phyloP scores from a whole-genome alignment of 1,284 basidiomycete species.

The Fistulina hepatica region DNA sequence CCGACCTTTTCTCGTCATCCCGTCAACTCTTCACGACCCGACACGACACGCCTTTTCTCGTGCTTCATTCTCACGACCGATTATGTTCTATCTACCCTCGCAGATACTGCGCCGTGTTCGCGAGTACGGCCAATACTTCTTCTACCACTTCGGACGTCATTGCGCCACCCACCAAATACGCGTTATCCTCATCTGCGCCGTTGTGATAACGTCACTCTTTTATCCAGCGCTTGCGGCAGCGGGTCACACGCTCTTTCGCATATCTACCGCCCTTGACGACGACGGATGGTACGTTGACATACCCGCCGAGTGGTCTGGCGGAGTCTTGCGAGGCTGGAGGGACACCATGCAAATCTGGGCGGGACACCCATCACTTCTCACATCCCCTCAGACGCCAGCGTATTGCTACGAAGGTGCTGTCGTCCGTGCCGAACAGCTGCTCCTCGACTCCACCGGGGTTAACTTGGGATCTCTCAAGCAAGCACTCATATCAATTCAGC shows the following conservation, averaged over 20 bases:
- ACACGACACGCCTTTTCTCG: too few species aligned
- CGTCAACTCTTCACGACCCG: too few species aligned
- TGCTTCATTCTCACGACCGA: too few species aligned
- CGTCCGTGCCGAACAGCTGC: constrained; percentile 68
- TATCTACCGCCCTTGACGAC: constrained; percentile 39
- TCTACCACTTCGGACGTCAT: constrained; percentile 68
- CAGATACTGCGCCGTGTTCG: constrained; percentile 19
- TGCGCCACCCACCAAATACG: constrained; percentile 88
- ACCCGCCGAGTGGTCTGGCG: too few species aligned
- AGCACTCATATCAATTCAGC: constrained; percentile 50
- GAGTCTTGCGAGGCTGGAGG: too few species aligned
- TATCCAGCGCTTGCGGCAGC: constrained; percentile 87
- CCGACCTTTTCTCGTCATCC: too few species aligned
- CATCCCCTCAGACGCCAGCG: constrained; percentile 56
- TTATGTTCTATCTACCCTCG: constrained; percentile 37
- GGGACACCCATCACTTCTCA: constrained; percentile 44
- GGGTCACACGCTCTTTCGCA: constrained; percentile 56
- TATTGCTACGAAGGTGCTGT: constrained; percentile 62
- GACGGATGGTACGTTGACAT: too few species aligned
- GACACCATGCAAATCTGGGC: constrained; percentile 66
- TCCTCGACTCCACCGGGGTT: constrained; percentile 54
- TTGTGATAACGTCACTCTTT: constrained; percentile 93
- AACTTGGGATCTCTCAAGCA: too few species aligned
- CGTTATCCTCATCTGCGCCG: constrained; percentile 53
- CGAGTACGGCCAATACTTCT: constrained; percentile 36